phyloP scores from a whole-genome alignment of 129 eudicot genomes.

The Saussurea involucrata region DNA sequence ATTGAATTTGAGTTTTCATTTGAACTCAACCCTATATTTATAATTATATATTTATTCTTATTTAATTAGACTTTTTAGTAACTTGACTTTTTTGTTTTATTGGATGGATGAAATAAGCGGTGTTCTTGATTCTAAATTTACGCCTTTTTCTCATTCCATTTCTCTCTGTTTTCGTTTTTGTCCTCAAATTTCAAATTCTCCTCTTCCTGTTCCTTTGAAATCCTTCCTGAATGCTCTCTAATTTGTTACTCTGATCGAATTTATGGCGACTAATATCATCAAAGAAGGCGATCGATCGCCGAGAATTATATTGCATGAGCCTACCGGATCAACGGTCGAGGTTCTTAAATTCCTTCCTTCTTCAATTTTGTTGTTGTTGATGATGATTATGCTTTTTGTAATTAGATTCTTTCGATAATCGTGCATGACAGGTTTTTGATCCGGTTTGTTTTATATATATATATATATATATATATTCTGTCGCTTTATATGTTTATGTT shows the following conservation, averaged over 20 bases:
- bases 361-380: background rate
- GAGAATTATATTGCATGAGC: conserved; percentile 52
- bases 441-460: too few relatives aligned
- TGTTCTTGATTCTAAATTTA: conserved; percentile 31
- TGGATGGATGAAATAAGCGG: conserved; percentile 23
- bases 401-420: background rate
- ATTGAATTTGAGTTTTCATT: too few relatives aligned
- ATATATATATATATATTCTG: background rate
- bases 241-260: conserved; percentile 13
- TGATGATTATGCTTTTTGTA: background rate
- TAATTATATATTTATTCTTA: background rate
- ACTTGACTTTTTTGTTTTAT: conserved; percentile 14
- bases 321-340: conserved; percentile 85
- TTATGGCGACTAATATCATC: conserved; percentile 40
- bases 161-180: conserved; percentile 3
- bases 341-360: conserved; percentile 19
- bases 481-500: background rate
- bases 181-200: conserved; percentile 30
- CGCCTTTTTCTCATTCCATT: conserved; percentile 20
- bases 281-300: conserved; percentile 62
- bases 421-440: background rate
- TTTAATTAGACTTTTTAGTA: background rate
- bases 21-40: too few relatives aligned
- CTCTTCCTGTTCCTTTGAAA: conserved; percentile 2
- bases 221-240: conserved; percentile 18